Evolutionary conservation across 768 basidiomycete species (phyloP), one percentile per base, ranked within the genome.

Genomic region (Flagelloscypha sp.): DNA sequence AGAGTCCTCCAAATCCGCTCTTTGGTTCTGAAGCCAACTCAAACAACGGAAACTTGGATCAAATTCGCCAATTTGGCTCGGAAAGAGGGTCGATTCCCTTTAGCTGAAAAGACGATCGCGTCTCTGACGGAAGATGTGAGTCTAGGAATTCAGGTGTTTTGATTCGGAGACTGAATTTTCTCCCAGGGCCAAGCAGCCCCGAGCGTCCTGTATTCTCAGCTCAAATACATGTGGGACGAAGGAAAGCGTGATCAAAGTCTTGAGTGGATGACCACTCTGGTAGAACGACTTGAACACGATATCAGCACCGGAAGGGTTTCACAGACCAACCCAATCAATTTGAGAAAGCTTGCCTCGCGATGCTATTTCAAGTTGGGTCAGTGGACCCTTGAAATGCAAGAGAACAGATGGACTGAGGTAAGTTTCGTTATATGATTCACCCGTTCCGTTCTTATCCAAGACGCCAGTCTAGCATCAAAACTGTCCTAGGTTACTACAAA

Each of bases 21-120:
- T 0, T 58, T 79, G 19, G 74, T 79, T 22, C 55, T 79, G 7
- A 68, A 61, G 8, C 76, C 77, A 1, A 66, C 66, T 16, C 74
- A 79, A 41, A 74, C 77, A 48, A 70, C 68, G 25, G 68, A 71
- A 27, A 77, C 74, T 57, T 77, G 76, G 75, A 76, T 79, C 56
- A 72, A 75, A 47, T 77, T 79, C 46, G 76, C 75, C 12, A 78
- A 79, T 45, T 60, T 79, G 1, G 78, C 76, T 47, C 69, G 76
- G 25, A 77, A 76, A 48, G 70, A 68, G 5, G 74, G 75, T 32
- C 60, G 77, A 3, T 66, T 78, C 50, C 58, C 65, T 24, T 56
- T 79, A 5, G 75, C 76, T 3, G 74, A 76, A 45, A 78, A 78
- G 60, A 75, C 76, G 4, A 65, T 79, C 42, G 71, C 72, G 32